Base-by-base conservation (phyloP, 2,329 filamentous ascomycete genomes). In the Chaetomium sp. region DNA sequence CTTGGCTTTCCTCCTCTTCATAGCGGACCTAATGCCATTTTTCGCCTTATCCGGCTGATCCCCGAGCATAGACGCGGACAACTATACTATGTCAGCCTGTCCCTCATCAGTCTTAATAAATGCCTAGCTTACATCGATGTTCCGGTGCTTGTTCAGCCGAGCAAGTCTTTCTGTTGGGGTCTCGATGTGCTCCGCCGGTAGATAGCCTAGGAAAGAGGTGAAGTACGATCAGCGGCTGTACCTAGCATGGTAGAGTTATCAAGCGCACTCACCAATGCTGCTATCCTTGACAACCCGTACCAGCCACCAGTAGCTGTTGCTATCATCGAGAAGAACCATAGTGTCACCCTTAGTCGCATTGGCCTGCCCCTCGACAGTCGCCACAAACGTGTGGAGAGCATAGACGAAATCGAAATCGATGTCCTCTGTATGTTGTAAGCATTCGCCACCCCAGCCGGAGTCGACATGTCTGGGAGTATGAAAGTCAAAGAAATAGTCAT, bases 391-490 rank as follows among this genome's bases (percentile, higher is more conserved):
- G 71, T 97, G 94, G 56, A 99, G 79, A 34, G 94, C 94, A 75
- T 99, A 99, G 59, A 99, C 94, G 74, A 97, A 97, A 71, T 97
- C 92, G 77, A 99, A 97, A 79, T 99, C 94, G 73, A 99, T 99
- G 68, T 99, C 94, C 82, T 99, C 94, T 97, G 78, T 72, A 73
- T 86, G 80, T 80, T 83, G 88, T 96, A 91, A 96, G 90, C 86
- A 87, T 77, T 88, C 82, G 74, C 80, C 80, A 71, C 79, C 84
- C 86, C 85, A 91, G 57, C 84, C 86, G 64, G 81, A 84, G 70
- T 88, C 84, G 77, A 87, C 72, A 71, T 82, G 87, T 72, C 78
- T 78, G 57, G 79, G 69, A 67, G 88, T 78, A 70, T 77, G 70
- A 72, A 67, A 65, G 59, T 64, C 77, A 77, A 78, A 71, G 67